Evolutionary conservation across 805 yeast genomes (phyloP), one percentile per base, ranked within the genome.

Genomic region (Candida coleopterorum): DNA sequence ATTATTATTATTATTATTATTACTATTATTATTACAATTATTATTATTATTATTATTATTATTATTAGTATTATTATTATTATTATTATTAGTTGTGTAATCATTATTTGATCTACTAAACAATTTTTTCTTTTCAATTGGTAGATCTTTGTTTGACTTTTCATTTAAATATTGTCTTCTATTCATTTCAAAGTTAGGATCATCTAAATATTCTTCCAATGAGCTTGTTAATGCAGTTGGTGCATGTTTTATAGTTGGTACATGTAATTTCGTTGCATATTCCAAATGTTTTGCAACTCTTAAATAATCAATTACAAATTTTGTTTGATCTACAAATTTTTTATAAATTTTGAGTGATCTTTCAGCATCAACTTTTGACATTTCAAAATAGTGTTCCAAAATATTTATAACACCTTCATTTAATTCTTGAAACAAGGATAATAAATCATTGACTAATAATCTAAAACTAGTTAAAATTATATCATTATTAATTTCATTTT

Each of bases 331-430:
- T 26, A 88, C 94, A 60, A 93, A 93, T 42, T 71, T 74, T 47
- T 84, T 85, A 65, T 93, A 93, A 35, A 93, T 79, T 16, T 77
- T 77, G 41, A 90, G 72, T 0, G 97, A 89, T 43, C 89, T 72
- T 54, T 83, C 86, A 2, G 97, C 97, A 55, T 90, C 96, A 23
- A 64, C 62, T 46, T 76, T 80, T 25, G 90, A 79, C 78, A 93
- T 82, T 61, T 93, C 98, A 64, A 93, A 93, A 61, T 85, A 93
- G 52, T 90, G 94, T 58, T 93, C 97, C 44, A 93, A 72, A 29
- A 93, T 64, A 50, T 93, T 93, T 49, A 93, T 89, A 18, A 93
- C 95, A 25, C 97, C 98, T 60, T 93, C 97, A 61, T 93, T 93
- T 47, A 93, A 67, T 32, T 85, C 81, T 60, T 90, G 96, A 62